Evolutionary conservation across 2,329 filamentous ascomycete species (phyloP).

Genomic region (Seiridium cupressi): DNA sequence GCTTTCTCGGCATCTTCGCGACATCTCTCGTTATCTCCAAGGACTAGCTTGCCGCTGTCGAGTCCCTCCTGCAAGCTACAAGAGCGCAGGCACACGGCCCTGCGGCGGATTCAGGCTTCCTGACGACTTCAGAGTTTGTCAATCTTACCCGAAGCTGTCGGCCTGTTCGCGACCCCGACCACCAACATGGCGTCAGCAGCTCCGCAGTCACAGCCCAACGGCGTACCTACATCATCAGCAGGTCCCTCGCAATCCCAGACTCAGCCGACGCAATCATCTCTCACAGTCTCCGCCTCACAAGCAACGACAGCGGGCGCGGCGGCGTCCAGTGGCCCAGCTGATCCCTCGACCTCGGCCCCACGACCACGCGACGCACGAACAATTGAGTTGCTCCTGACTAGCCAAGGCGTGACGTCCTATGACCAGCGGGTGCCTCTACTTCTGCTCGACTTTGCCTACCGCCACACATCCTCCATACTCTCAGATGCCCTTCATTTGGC

Average conservation of each 20-base stretch:
- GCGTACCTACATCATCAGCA: conserved; percentile 36
- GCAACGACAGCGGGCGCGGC: conserved; percentile 12
- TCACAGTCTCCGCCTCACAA: conserved; percentile 28
- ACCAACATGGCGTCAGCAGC: conserved; percentile 12
- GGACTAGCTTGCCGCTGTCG: too few species aligned
- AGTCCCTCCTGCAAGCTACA: too few species aligned
- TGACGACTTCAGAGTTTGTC: too few species aligned
- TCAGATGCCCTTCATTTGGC: conserved; percentile 68
- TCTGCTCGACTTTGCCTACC: conserved; percentile 83
- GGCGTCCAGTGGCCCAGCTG: conserved; percentile 19
- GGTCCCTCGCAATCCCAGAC: conserved; percentile 25
- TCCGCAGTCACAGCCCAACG: conserved; percentile 51
- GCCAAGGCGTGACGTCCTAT: conserved; percentile 76
- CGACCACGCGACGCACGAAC: conserved; percentile 77
- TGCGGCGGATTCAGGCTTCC: too few species aligned
- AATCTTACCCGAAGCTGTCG: background rate
- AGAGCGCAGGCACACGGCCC: too few species aligned
- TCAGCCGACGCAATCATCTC: conserved; percentile 27
- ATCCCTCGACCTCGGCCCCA: conserved; percentile 38
- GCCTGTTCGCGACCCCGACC: background rate
- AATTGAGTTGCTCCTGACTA: conserved; percentile 75
- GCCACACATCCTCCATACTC: conserved; percentile 71
- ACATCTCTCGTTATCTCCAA: too few species aligned
- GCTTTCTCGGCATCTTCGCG: too few species aligned
- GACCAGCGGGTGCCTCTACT: conserved; percentile 80